phyloP scores from a whole-genome alignment of 208 protist genomes.

The Naegleria fowleri region DNA sequence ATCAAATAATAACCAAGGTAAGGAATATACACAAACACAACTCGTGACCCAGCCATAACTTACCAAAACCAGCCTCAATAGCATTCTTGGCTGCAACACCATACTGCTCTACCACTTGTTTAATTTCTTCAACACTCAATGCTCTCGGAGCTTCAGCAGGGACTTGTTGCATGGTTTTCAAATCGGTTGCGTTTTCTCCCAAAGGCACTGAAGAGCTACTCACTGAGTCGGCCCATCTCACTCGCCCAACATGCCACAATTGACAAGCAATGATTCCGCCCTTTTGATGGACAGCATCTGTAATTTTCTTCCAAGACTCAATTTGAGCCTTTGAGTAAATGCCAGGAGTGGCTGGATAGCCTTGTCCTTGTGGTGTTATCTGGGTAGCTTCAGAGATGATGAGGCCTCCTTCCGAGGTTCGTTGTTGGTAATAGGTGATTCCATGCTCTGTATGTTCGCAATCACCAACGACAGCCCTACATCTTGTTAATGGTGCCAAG shows the following conservation, averaged over 20 bases:
- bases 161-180: background rate
- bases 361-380: constrained; percentile 53
- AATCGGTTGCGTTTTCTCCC: background rate
- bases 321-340: constrained; percentile 59
- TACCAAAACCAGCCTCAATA: constrained; percentile 45
- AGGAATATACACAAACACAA: too few relatives aligned
- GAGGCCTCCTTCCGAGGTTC: constrained; percentile 56
- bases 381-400: constrained; percentile 62
- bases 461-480: constrained; percentile 37
- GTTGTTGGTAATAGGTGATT: constrained; percentile 61
- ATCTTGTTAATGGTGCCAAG: constrained; percentile 62
- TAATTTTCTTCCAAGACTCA: constrained; percentile 59
- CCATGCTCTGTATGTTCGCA: constrained; percentile 12
- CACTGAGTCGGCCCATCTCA: constrained; percentile 34
- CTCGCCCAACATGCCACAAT: constrained; percentile 57
- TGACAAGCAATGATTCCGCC: constrained; percentile 60
- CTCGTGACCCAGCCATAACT: too few relatives aligned
- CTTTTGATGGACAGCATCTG: constrained; percentile 62
- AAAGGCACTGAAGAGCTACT: background rate
- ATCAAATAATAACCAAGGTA: too few relatives aligned
- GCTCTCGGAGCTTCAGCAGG: constrained; percentile 41
- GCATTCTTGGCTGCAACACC: constrained; percentile 59
- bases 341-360: constrained; percentile 48
- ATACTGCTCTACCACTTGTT: constrained; percentile 54
- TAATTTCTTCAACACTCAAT: constrained; percentile 63